These are phyloP conservation scores for Amanita phalloides DNA, from an alignment of 768 basidiomycete genomes.

Conservation along the genomic window DNA sequence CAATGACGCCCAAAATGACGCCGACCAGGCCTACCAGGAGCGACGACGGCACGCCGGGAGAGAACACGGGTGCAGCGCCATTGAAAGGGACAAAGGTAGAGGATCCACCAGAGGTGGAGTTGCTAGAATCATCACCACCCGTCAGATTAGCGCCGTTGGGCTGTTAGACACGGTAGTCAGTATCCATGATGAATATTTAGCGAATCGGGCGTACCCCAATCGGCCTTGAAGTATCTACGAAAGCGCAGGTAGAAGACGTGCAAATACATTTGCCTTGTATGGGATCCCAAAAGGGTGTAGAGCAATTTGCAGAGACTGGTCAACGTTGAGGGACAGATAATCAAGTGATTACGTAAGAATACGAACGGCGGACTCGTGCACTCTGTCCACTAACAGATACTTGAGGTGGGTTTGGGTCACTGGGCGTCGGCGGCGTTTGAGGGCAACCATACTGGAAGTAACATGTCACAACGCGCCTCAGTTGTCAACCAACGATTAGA, in stretches of 20 bases:
- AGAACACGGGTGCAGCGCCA: constrained; percentile 17
- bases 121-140: constrained; percentile 41
- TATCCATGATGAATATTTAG: neutral
- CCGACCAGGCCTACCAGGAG: constrained; percentile 25
- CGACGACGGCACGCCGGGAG: constrained; percentile 22
- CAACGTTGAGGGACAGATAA: neutral
- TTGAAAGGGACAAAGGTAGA: constrained; percentile 42
- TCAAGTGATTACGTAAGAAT: neutral
- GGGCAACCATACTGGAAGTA: constrained; percentile 64
- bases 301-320: constrained; percentile 59
- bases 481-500: constrained; percentile 9
- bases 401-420: constrained; percentile 61
- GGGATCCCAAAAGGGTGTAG: constrained; percentile 78
- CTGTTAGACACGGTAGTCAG: constrained; percentile 17
- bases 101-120: constrained; percentile 15
- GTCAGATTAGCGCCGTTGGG: constrained; percentile 64
- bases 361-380: constrained; percentile 46
- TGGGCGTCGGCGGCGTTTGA: constrained; percentile 33
- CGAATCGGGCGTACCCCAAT: constrained; percentile 41
- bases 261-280: constrained; percentile 56
- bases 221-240: constrained; percentile 50
- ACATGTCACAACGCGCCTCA: neutral
- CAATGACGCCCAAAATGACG: constrained; percentile 22
- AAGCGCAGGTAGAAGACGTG: constrained; percentile 42
- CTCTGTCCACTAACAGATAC: constrained; percentile 30